Conservation (phyloP, 164 flowering plant species). For the Vitis cinerea region DNA sequence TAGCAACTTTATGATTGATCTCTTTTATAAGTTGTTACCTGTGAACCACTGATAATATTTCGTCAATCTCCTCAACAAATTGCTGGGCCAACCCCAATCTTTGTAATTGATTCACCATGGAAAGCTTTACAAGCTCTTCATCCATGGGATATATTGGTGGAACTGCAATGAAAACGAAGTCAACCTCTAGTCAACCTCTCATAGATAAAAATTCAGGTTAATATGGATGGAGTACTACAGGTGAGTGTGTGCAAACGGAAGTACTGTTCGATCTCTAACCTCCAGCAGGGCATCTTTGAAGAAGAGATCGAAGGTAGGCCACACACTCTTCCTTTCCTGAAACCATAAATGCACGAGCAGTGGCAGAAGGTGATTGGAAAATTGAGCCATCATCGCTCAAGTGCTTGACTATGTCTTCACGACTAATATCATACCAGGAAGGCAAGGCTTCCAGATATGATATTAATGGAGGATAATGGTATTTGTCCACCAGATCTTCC, state of each 20-base stretch:
- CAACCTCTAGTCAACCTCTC: no score
- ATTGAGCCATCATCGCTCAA: conserved; percentile 37
- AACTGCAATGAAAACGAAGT: conserved; percentile 20
- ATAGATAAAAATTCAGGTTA: no score
- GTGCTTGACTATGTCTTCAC: conserved; percentile 14
- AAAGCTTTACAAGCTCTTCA: conserved; percentile 23
- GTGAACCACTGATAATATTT: conserved; percentile 20
- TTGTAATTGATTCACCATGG: conserved; percentile 30
- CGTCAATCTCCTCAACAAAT: conserved; percentile 15
- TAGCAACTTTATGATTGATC: background rate
- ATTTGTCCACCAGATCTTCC: conserved; percentile 18
- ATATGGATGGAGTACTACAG: no score
- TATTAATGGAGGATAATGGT: conserved; percentile 20
- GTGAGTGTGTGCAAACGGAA: no score
- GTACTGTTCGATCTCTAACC: conserved; percentile 15
- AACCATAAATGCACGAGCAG: conserved; percentile 35
- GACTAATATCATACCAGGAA: conserved; percentile 3
- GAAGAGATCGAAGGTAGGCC: conserved; percentile 28
- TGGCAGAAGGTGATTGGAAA: conserved; percentile 47
- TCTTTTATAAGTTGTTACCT: conserved; percentile 16
- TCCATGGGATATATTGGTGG: conserved; percentile 19
- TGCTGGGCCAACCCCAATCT: conserved; percentile 21
- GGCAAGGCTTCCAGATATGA: conserved; percentile 40
- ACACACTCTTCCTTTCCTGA: conserved; percentile 26
- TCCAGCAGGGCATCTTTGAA: conserved; percentile 29